Base-by-base conservation (phyloP, 345 rosid genomes). In the Abelmoschus esculentus region DNA sequence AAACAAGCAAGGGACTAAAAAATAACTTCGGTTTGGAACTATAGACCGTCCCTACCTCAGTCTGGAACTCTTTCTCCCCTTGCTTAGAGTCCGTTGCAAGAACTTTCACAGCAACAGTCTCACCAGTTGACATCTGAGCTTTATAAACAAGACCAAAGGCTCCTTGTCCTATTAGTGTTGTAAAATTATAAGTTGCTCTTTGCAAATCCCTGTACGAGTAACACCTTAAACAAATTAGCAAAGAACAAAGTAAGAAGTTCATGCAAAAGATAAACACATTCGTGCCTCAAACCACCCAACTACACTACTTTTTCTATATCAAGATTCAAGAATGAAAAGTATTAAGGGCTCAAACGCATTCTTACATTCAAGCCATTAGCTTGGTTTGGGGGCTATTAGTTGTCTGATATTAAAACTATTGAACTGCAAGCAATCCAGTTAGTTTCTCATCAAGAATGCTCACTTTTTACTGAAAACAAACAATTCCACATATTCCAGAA, bases 101-200 rank as follows among this genome's bases (percentile, higher is more conserved):
- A 69, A 87, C 92, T 80, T 96, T 96, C 12, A 90, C 97, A 6
- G 99, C 99, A 47, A 92, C 92, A 62, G 75, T 86, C 84, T 90
- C 98, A 68, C 97, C 96, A 2, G 91, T 87, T 8, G 96, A 82
- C 96, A 92, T 89, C 67, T 86, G 95, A 78, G 99, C 98, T 84
- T 90, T 96, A 74, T 89, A 96, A 15, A 96, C 99, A 6, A 96
- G 89, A 77, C 98, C 99, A 87, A 96, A 96, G 54, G 99, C 97
- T 70, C 99, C 98, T 84, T 90, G 92, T 50, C 99, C 99, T 60
- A 92, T 84, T 61, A 90, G 70, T 36, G 96, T 86, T 3, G 99
- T 90, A 71, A 96, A 96, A 81, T 92, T 96, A 75, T 63, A 76
- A 4, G 99, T 96, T 73, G 96, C 98, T 71, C 89, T 96, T 74